These are phyloP conservation scores for Bothriochloa decipiens DNA, from an alignment of 176 grass and related monocot genomes.

Conservation along the genomic window DNA sequence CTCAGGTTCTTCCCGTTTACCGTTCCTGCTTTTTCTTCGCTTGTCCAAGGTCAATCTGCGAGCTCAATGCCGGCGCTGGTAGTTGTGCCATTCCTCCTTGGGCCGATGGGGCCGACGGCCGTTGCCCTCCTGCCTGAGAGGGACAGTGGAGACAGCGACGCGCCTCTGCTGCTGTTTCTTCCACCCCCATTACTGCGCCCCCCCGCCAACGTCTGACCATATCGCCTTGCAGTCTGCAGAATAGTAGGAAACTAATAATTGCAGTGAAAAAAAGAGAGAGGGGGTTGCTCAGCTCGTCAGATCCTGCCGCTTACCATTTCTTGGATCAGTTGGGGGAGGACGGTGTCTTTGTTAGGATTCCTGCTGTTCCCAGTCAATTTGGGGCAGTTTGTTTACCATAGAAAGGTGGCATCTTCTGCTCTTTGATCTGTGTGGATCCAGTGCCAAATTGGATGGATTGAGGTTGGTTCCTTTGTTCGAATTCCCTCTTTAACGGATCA, in stretches of 20 bases:
- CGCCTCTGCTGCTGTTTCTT: slow-evolving; percentile 45
- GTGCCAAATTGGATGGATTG: slow-evolving; percentile 5
- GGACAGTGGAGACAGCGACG: slow-evolving; percentile 43
- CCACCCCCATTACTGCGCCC: slow-evolving; percentile 37
- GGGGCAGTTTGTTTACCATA: slow-evolving; percentile 17
- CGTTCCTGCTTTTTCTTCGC: slow-evolving; percentile 19
- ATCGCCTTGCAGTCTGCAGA: slow-evolving; percentile 31
- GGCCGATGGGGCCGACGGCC: slow-evolving; percentile 20
- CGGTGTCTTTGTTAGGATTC: neutral
- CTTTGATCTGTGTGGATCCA: slow-evolving; percentile 34
- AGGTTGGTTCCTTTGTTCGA: slow-evolving; percentile 15
- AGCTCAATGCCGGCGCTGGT: slow-evolving; percentile 56
- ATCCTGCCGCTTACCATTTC: slow-evolving; percentile 27
- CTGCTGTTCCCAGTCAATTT: neutral
- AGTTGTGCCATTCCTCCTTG: slow-evolving; percentile 51
- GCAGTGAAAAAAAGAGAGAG: neutral
- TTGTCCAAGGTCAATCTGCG: slow-evolving; percentile 33
- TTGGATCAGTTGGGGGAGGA: slow-evolving; percentile 11
- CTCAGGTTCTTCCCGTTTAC: neutral
- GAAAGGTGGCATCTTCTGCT: slow-evolving; percentile 27
- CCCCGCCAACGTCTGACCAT: slow-evolving; percentile 31
- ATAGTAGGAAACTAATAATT: slow-evolving; percentile 29
- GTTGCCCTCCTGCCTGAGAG: slow-evolving; percentile 37
- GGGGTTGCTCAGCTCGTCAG: neutral
- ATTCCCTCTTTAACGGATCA: slow-evolving; percentile 8